These are phyloP conservation scores for Hypomontagnella submonticulosa DNA, from an alignment of 495 filamentous ascomycete genomes.

Conservation along the genomic window DNA sequence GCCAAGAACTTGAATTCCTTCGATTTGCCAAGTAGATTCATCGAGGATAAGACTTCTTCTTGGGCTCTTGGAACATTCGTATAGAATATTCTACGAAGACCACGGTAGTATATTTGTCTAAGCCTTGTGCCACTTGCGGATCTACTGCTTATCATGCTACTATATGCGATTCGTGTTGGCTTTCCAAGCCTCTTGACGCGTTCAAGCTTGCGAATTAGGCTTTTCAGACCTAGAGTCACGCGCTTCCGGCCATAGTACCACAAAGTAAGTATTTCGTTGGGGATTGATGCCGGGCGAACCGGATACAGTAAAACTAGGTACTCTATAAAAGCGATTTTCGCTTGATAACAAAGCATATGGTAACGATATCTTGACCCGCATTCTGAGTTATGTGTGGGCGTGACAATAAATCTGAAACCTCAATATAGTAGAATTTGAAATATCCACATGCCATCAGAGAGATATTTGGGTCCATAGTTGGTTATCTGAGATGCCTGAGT, in stretches of 20 bases:
- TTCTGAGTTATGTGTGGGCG: background rate
- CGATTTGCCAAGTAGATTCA: background rate
- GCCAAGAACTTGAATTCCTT: background rate
- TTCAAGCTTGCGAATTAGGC: constrained; percentile 5
- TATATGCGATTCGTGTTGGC: background rate
- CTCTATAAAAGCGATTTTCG: background rate
- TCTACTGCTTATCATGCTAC: constrained; percentile 16
- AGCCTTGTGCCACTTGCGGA: background rate
- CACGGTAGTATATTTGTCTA: too few relatives aligned
- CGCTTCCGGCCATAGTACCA: background rate
- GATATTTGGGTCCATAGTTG: too few relatives aligned
- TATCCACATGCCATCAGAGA: too few relatives aligned
- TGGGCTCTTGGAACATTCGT: too few relatives aligned
- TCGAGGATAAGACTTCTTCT: too few relatives aligned
- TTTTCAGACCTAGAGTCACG: background rate
- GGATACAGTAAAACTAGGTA: constrained; percentile 1
- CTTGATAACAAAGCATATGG: background rate
- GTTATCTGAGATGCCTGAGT: too few relatives aligned
- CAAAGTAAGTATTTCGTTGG: constrained; percentile 16
- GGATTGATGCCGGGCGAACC: background rate
- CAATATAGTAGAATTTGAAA: background rate
- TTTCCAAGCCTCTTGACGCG: background rate
- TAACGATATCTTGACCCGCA: background rate
- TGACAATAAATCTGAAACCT: background rate
- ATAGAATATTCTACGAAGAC: too few relatives aligned